Evolutionary conservation across 2,329 filamentous ascomycete genomes (phyloP), one percentile per base, ranked within the genome.

Genomic region (Lasiodiplodia hormozganensis): DNA sequence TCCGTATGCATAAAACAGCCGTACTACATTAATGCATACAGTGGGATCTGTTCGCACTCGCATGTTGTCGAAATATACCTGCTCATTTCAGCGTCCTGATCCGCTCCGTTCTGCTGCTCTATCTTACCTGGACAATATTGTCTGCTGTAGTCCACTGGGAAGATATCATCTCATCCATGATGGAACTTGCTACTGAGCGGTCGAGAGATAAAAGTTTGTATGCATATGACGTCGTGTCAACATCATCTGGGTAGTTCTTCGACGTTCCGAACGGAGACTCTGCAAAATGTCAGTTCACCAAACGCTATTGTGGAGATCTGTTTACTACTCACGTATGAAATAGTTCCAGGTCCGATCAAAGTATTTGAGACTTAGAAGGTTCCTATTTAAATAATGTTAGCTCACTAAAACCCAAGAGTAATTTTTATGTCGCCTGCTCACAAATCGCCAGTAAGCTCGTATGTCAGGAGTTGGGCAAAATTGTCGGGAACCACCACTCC

Each of bases 151-250:
- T 47, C 34, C 36, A 28, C 34, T 67, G 34, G 4, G 65, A 18
- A 4, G 38, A 36, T 25, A 67, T 10, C 34, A 67, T 67, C n/a
- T 67, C 53, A 31, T 67, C 28, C 38, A 66, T 66, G 52, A 66
- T 34, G 10, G 64, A 66, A 8, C 57, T 52, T n/a, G 64, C 64
- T 12, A 49, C 43, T 8, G 25, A 14, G 4, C 8, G 23, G 25
- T 66, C 66, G 7, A 71, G 73, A 5, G 68, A 70, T 40, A 79
- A 72, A 4, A 73, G 70, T 21, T 73, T 71, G 25, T 79, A 67
- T 18, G 76, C 75, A 10, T 75, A 69, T 12, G 78, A 73, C 8
- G 79, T 80, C 23, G 76, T 77, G 69, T 80, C 78, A 25, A 80
- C 68, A 62, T 80, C 78, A 67, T 78, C 70, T 1, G 78, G 78